These are phyloP conservation scores for Zostera marina DNA, from an alignment of 116 monocot genomes.

Conservation along the genomic window DNA sequence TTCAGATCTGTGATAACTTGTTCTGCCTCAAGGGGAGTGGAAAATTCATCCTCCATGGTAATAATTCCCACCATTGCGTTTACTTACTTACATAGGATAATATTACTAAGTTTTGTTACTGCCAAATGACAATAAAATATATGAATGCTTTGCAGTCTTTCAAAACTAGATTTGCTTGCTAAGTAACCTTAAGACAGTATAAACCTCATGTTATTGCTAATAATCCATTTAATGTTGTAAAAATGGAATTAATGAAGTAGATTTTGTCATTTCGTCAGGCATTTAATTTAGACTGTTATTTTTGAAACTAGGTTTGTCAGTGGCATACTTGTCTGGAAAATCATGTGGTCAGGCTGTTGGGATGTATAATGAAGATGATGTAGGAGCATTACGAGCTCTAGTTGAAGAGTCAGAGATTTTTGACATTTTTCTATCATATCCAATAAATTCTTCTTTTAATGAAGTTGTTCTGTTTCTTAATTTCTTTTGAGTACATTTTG, in stretches of 20 bases:
- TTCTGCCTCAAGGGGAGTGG: slow-evolving; percentile 88
- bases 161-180: too few relatives aligned
- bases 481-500: neutral
- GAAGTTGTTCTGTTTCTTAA: neutral
- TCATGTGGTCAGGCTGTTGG: slow-evolving; percentile 21
- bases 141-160: too few relatives aligned
- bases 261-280: neutral
- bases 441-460: slow-evolving; percentile 10
- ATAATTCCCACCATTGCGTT: neutral
- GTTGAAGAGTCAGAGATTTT: slow-evolving; percentile 53
- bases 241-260: neutral
- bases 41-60: slow-evolving; percentile 57
- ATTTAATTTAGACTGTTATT: neutral
- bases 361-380: slow-evolving; percentile 61
- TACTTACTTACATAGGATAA: too few relatives aligned
- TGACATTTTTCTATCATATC: slow-evolving; percentile 93
- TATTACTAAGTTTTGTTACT: too few relatives aligned
- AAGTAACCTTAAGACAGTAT: too few relatives aligned
- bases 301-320: slow-evolving; percentile 30
- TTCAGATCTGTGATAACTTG: slow-evolving; percentile 60
- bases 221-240: neutral
- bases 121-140: too few relatives aligned
- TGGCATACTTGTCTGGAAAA: slow-evolving; percentile 64
- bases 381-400: slow-evolving; percentile 68
- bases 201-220: neutral